A percentile compares a stretch with the other conserved stretches of the same genome.
Conservation (phyloP, 2,329 filamentous ascomycete species). For the Sordariomycetes sp. region DNA sequence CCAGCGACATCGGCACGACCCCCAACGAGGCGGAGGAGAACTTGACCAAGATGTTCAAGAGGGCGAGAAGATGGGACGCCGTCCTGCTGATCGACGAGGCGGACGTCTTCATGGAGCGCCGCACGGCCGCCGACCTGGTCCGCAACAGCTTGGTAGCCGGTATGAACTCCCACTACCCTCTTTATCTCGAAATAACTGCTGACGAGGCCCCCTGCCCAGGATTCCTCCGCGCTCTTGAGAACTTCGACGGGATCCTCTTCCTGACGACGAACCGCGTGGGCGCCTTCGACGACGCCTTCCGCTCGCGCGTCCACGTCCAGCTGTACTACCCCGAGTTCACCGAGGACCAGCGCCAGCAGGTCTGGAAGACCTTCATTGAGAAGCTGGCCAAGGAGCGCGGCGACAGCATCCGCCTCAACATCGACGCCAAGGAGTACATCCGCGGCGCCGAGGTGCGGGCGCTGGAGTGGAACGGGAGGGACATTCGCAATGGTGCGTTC, state of each 20-base stretch:
- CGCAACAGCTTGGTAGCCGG: constrained; percentile 24
- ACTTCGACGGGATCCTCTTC: constrained; percentile 34
- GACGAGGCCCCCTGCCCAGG: constrained; percentile 11
- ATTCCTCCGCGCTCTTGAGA: constrained; percentile 34
- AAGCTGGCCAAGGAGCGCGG: too few relatives aligned
- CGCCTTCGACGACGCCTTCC: constrained; percentile 36
- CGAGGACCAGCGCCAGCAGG: too few relatives aligned
- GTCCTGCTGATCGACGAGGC: constrained; percentile 26
- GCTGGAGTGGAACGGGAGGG: too few relatives aligned
- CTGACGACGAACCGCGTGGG: constrained; percentile 40
- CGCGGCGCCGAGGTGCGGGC: too few relatives aligned
- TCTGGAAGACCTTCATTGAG: too few relatives aligned
- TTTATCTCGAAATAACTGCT: not conserved
- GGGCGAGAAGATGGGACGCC: constrained; percentile 26
- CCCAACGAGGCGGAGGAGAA: constrained; percentile 27
- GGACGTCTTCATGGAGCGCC: constrained; percentile 21
- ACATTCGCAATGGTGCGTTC: too few relatives aligned
- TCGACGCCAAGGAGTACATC: too few relatives aligned
- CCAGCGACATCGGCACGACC: constrained; percentile 33
- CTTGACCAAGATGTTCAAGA: constrained; percentile 29
- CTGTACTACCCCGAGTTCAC: constrained; percentile 22
- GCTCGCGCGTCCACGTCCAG: constrained; percentile 33
- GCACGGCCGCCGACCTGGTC: constrained; percentile 18
- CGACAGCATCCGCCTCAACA: too few relatives aligned
- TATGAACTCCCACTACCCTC: not conserved